Conservation (phyloP, 305 asterid species). For the Fraxinus xanthoxyloides region DNA sequence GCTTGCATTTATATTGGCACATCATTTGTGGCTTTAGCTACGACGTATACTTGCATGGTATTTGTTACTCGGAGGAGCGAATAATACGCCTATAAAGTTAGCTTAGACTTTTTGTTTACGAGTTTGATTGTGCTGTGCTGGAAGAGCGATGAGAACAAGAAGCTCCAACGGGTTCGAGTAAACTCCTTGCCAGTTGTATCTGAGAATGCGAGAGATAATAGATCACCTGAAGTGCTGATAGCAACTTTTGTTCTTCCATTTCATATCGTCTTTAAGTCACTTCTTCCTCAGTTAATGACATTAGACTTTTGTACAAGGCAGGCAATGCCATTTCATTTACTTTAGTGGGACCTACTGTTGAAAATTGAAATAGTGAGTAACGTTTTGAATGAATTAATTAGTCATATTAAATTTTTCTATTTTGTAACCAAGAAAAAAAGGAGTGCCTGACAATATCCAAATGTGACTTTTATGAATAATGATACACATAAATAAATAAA, state of each 20-base stretch:
- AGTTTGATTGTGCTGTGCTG: neutral
- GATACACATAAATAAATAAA: neutral
- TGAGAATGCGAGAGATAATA: neutral
- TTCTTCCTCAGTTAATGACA: neutral
- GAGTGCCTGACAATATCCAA: neutral
- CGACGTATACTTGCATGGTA: conserved; percentile 42
- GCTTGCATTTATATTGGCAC: conserved; percentile 64
- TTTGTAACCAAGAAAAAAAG: neutral
- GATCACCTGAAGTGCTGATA: neutral
- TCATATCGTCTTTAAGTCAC: neutral
- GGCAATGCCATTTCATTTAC: neutral
- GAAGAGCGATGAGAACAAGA: neutral
- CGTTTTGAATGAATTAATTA: neutral
- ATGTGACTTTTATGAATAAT: neutral
- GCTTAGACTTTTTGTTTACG: neutral
- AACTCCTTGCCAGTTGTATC: neutral
- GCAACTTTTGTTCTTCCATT: neutral
- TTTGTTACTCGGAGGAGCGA: conserved; percentile 28
- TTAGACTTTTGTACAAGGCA: neutral
- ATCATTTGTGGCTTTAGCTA: conserved; percentile 43
- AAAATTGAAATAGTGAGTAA: neutral
- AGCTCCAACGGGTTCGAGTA: neutral
- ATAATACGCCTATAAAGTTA: neutral
- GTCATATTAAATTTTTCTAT: neutral
- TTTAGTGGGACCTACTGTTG: neutral